Evolutionary conservation across 345 rosid genomes (phyloP).

Genomic region (Anacardium occidentale): DNA sequence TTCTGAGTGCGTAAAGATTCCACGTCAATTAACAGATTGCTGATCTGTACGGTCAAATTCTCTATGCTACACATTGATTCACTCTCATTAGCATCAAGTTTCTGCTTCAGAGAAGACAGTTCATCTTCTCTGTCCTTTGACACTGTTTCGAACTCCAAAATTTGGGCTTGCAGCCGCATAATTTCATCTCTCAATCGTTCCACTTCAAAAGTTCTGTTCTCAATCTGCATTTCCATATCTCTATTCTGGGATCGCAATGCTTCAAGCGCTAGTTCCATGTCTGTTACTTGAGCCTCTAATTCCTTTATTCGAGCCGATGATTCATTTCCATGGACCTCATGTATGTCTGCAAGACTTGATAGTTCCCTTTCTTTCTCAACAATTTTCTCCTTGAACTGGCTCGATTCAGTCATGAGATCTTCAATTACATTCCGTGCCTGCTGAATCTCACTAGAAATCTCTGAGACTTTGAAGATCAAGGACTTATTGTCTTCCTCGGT

Average conservation of each 20-base stretch:
- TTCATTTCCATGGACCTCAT: slow-evolving; percentile 49
- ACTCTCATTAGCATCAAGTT: slow-evolving; percentile 52
- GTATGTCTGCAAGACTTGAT: slow-evolving; percentile 45
- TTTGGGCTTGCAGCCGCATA: slow-evolving; percentile 37
- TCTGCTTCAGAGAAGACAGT: slow-evolving; percentile 44
- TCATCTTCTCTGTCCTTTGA: slow-evolving; percentile 48
- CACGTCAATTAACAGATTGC: slow-evolving; percentile 39
- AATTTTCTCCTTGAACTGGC: slow-evolving; percentile 44
- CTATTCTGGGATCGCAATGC: slow-evolving; percentile 36
- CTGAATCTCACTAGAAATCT: slow-evolving; percentile 51
- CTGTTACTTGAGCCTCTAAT: slow-evolving; percentile 38
- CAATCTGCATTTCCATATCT: slow-evolving; percentile 47
- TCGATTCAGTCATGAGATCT: slow-evolving; percentile 43
- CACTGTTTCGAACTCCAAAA: slow-evolving; percentile 51
- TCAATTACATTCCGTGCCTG: slow-evolving; percentile 41
- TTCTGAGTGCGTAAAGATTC: slow-evolving; percentile 46
- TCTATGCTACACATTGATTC: slow-evolving; percentile 52
- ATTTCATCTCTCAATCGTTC: slow-evolving; percentile 49
- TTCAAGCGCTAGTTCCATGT: slow-evolving; percentile 52
- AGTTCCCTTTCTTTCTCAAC: slow-evolving; percentile 56
- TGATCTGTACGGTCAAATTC: slow-evolving; percentile 51
- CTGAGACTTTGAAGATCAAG: slow-evolving; percentile 47
- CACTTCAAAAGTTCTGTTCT: slow-evolving; percentile 43
- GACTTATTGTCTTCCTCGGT: slow-evolving; percentile 53
- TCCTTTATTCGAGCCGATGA: slow-evolving; percentile 43